Conservation (phyloP, 305 asterid genomes). For the Fraxinus greggii region DNA sequence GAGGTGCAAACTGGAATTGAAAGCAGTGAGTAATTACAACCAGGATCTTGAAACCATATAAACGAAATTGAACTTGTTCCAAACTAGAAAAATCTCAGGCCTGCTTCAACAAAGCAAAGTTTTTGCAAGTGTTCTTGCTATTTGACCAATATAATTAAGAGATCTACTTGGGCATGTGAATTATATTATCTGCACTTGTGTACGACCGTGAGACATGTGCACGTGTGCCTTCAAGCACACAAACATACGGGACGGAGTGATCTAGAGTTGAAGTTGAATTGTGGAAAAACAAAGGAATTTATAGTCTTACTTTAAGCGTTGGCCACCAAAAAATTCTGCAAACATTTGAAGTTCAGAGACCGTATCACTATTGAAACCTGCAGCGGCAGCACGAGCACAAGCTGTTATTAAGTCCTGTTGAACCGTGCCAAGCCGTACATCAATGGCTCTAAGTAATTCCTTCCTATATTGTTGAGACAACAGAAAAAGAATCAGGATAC, state of each 20-base stretch:
- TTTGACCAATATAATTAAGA: background rate
- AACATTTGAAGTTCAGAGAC: conserved; percentile 77
- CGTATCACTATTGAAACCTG: conserved; percentile 74
- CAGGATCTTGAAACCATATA: background rate
- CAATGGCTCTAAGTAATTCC: conserved; percentile 88
- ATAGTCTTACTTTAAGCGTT: conserved; percentile 63
- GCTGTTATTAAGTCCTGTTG: conserved; percentile 69
- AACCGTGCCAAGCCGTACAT: conserved; percentile 76
- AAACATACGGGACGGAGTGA: background rate
- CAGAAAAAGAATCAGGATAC: conserved; percentile 17
- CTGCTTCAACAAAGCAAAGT: background rate
- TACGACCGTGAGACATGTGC: background rate
- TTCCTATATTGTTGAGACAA: conserved; percentile 49
- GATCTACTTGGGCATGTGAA: background rate
- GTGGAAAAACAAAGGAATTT: conserved; percentile 10
- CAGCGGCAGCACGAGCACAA: conserved; percentile 77
- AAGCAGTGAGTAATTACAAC: background rate
- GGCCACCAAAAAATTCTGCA: conserved; percentile 76
- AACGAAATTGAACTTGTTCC: background rate
- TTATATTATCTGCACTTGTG: background rate
- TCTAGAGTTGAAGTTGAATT: conserved; percentile 13
- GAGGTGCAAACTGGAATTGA: background rate
- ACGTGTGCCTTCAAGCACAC: background rate
- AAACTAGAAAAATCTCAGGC: background rate
- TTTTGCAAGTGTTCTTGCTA: background rate